Percentiles rank a stretch among this genome's conserved stretches.
phyloP scores from a whole-genome alignment of 1,284 basidiomycete genomes.

The Malassezia caprae region DNA sequence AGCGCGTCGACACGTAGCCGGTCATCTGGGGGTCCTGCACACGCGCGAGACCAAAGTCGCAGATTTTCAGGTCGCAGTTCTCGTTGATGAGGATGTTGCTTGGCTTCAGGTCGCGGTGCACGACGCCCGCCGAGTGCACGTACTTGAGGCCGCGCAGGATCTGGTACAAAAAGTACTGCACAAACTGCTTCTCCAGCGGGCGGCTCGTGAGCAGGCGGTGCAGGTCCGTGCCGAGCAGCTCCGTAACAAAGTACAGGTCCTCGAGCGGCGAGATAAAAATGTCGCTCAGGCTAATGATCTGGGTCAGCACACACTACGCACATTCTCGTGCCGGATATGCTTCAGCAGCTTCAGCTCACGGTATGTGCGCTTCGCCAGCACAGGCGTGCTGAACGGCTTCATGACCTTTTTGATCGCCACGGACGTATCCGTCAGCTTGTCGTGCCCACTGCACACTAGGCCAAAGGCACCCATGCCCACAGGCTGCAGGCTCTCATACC shows the following conservation, averaged over 20 bases:
- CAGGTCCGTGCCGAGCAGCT: conserved; percentile 92
- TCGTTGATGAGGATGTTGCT: conserved; percentile 99
- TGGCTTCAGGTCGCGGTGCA: conserved; percentile 94
- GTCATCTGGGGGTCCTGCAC: conserved; percentile 97
- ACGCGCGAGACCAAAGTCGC: conserved; percentile 93
- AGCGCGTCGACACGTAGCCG: conserved; percentile 95
- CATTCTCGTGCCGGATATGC: conserved; percentile 98
- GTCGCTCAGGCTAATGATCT: conserved; percentile 97
- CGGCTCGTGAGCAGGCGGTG: conserved; percentile 91
- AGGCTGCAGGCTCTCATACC: conserved; percentile 99
- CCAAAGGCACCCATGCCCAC: conserved; percentile 82
- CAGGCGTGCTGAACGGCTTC: conserved; percentile 94
- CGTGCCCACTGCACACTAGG: conserved; percentile 70
- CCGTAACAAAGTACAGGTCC: conserved; percentile 95
- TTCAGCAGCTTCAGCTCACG: conserved; percentile 96
- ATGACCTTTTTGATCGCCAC: conserved; percentile 99
- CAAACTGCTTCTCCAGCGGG: conserved; percentile 98
- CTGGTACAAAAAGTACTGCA: conserved; percentile 98
- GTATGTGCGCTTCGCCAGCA: conserved; percentile 95
- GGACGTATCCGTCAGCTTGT: conserved; percentile 84
- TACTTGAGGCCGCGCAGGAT: conserved; percentile 97
- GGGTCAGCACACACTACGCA: conserved; percentile 46
- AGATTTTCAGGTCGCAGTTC: conserved; percentile 98
- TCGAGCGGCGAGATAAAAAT: conserved; percentile 98
- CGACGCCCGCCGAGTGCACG: conserved; percentile 96